These are phyloP conservation scores for Ceratobasidium sp. DNA, from an alignment of 1,284 basidiomycete species.

Conservation along the genomic window DNA sequence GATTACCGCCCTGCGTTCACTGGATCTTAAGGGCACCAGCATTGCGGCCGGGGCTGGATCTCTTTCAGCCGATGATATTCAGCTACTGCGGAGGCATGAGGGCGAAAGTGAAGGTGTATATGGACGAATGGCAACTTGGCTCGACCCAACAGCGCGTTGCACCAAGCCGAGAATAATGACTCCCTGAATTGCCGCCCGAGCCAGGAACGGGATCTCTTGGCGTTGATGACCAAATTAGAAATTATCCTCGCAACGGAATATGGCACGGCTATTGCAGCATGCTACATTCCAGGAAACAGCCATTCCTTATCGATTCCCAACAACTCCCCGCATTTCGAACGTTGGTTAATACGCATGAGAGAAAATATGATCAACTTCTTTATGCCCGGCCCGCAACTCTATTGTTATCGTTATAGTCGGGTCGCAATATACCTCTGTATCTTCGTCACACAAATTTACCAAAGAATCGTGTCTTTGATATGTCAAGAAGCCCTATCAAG, in stretches of 20 bases:
- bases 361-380: no score
- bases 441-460: neutral
- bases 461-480: neutral
- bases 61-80: conserved; percentile 16
- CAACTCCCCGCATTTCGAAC: neutral
- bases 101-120: conserved; percentile 29
- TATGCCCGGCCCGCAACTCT: neutral
- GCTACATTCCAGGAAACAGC: neutral
- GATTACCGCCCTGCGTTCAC: conserved; percentile 19
- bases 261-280: neutral
- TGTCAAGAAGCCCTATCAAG: no score
- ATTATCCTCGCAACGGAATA: neutral
- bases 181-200: neutral
- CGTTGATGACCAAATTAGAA: neutral
- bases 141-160: conserved; percentile 26
- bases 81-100: conserved; percentile 20
- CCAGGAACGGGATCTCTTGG: conserved; percentile 1
- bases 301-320: neutral
- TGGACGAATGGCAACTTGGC: conserved; percentile 36
- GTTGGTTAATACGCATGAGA: neutral
- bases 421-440: neutral
- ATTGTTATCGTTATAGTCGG: neutral
- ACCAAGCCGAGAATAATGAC: conserved; percentile 3
- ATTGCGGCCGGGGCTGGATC: neutral
- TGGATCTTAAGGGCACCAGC: conserved; percentile 19